Conservation (phyloP, 1,284 basidiomycete genomes). For the Inonotus hispidus region DNA sequence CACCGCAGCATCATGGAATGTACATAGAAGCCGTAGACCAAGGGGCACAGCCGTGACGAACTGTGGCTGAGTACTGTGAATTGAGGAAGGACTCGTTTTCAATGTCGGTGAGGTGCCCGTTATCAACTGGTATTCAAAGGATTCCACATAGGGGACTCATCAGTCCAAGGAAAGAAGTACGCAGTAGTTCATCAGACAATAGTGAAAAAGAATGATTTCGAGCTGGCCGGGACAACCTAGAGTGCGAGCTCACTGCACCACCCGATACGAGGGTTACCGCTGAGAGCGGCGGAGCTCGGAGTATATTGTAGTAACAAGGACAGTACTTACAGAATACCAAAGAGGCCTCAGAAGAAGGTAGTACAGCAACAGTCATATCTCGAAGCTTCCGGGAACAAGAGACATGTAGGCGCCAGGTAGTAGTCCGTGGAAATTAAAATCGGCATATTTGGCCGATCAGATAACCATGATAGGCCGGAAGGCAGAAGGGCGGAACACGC, state of each 20-base stretch:
- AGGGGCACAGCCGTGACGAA: not conserved
- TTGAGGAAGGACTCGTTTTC: not conserved
- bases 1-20: not conserved
- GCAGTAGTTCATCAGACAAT: not conserved
- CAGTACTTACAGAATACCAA: not conserved
- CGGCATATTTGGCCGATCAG: too few relatives aligned
- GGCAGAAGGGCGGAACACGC: not conserved
- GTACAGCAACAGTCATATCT: not conserved
- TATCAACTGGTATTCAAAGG: not conserved
- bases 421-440: not conserved
- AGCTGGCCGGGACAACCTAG: too few relatives aligned
- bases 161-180: too few relatives aligned
- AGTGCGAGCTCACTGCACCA: too few relatives aligned
- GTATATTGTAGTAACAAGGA: not conserved
- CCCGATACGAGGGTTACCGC: not conserved
- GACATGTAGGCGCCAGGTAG: not conserved
- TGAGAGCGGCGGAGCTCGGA: not conserved
- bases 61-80: not conserved
- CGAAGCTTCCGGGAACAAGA: not conserved
- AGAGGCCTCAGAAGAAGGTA: not conserved
- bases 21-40: not conserved
- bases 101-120: not conserved
- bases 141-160: not conserved
- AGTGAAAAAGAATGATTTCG: too few relatives aligned
- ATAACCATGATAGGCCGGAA: too few relatives aligned